Evolutionary conservation across 1,284 basidiomycete genomes (phyloP).

Genomic region (Neonothopanus nambi): DNA sequence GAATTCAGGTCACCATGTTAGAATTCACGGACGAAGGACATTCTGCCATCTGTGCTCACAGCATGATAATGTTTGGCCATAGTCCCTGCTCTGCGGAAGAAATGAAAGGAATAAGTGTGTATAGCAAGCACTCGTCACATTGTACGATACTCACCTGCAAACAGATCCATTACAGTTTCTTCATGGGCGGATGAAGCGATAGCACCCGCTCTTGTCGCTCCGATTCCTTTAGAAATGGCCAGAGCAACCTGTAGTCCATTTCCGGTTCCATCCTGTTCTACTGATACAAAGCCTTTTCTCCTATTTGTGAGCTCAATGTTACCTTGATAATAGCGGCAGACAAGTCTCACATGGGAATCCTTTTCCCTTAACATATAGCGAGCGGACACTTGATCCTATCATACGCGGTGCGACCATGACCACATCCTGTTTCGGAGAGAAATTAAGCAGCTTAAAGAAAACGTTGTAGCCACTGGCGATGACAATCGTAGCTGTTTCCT

Average conservation of each 20-base stretch:
- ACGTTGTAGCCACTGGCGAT: slow-evolving; percentile 69
- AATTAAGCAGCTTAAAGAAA: slow-evolving; percentile 58
- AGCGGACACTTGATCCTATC: slow-evolving; percentile 66
- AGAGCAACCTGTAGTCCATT: slow-evolving; percentile 48
- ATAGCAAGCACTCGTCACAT: not conserved
- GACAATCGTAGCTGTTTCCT: slow-evolving; percentile 50
- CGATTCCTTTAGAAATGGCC: slow-evolving; percentile 57
- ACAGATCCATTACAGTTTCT: slow-evolving; percentile 66
- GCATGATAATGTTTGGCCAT: slow-evolving; percentile 67
- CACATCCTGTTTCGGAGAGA: slow-evolving; percentile 56
- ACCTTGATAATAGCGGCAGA: slow-evolving; percentile 34
- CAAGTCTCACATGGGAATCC: slow-evolving; percentile 61
- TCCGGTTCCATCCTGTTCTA: slow-evolving; percentile 61
- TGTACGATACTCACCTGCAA: slow-evolving; percentile 38
- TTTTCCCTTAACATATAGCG: slow-evolving; percentile 57
- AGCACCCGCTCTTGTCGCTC: slow-evolving; percentile 65
- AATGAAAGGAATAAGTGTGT: no score
- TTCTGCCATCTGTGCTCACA: slow-evolving; percentile 46
- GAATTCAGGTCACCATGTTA: no score
- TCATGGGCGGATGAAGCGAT: slow-evolving; percentile 65
- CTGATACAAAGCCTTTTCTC: slow-evolving; percentile 50
- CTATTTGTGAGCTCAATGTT: not conserved
- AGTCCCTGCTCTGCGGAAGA: slow-evolving; percentile 57
- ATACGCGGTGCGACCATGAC: slow-evolving; percentile 70
- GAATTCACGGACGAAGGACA: no score